Evolutionary conservation across 495 filamentous ascomycete species (phyloP), one percentile per base, ranked within the genome.

Genomic region (Penicillium ochrochloron): DNA sequence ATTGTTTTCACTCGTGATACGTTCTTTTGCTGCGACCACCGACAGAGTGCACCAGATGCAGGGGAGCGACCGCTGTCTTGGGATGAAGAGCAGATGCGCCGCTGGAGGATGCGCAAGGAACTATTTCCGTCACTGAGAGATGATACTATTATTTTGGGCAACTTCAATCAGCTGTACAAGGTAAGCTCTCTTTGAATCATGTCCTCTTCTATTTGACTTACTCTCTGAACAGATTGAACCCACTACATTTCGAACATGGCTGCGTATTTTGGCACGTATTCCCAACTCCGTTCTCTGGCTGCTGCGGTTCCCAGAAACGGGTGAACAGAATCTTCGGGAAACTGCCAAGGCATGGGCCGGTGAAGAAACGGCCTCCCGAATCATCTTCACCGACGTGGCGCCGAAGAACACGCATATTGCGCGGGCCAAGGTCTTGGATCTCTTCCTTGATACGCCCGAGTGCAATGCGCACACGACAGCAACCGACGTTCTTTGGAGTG

Each of bases 81-180:
- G 95, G 89, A 91, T 39, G 89, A 93, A 39, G 95, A 99, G 74
- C 90, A 93, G 76, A 77, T 78, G 57, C 83, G 90, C 63, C 83
- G 96, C 62, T 98, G 96, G 95, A 82, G 84, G 56, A 98, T 97
- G 95, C 88, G 95, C 27, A 97, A 96, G 72, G 91, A 96, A 70
- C 74, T 99, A 25, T 99, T 99, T 73, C 96, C 95, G 2, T 82
- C 84, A 12, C 82, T 99, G 25, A 80, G 86, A 14, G 91, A 97
- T 64, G 90, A 97, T 70, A 85, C 86, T 27, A 88, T 99, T 68
- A 97, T 99, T 66, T 84, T 99, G 50, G 95, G 91, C 12, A 99
- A 99, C 78, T 99, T 99, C 76, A 99, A 99, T 76, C 95, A 99
- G 77, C 80, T 99, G 27, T 99, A 99, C 81, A 99, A 99, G 90